These are phyloP conservation scores for Dictyostelium firmibasis DNA, from an alignment of 78 protist species.

Conservation along the genomic window DNA sequence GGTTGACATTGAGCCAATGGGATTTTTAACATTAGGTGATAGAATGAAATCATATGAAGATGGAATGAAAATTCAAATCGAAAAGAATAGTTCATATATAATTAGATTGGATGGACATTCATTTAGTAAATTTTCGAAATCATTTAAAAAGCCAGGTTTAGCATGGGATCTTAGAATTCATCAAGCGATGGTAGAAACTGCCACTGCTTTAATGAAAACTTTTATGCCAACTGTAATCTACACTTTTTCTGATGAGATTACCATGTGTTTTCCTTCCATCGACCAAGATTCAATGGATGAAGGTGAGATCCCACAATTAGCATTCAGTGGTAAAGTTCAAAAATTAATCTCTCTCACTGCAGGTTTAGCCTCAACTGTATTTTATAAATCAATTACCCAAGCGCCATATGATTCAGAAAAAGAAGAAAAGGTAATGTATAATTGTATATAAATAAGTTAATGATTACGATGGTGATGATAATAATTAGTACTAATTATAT, in stretches of 20 bases:
- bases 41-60: constrained; percentile 66
- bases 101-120: constrained; percentile 82
- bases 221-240: constrained; percentile 53
- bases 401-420: background rate
- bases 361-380: constrained; percentile 63
- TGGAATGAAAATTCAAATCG: background rate
- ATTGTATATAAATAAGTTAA: background rate
- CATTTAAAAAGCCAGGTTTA: constrained; percentile 8
- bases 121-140: constrained; percentile 64
- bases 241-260: constrained; percentile 80
- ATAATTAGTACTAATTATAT: background rate
- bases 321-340: constrained; percentile 50
- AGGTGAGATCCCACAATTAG: background rate
- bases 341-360: constrained; percentile 66
- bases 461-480: too few species aligned
- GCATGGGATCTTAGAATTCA: constrained; percentile 81
- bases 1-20: background rate
- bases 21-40: constrained; percentile 24
- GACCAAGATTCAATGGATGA: background rate
- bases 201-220: constrained; percentile 29
- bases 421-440: background rate
- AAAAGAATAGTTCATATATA: constrained; percentile 21
- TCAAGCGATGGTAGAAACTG: constrained; percentile 78
- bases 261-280: constrained; percentile 61
- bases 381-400: constrained; percentile 35